These are phyloP conservation scores for Trichoderma virens DNA, from an alignment of 495 filamentous ascomycete species.

Conservation along the genomic window DNA sequence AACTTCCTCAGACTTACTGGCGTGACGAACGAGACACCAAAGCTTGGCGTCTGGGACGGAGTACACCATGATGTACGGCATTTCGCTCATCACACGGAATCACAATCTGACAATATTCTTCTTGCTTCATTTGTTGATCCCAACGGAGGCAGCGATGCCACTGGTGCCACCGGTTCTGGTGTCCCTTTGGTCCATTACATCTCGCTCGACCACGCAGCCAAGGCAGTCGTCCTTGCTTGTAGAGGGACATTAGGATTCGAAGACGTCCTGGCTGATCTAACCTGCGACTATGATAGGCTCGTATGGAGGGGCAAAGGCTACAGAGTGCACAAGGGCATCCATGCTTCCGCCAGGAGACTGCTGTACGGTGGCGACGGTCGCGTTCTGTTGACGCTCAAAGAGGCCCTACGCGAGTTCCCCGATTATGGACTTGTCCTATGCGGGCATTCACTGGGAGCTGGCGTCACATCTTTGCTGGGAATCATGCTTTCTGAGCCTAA, in stretches of 20 bases:
- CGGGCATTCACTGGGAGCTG: slow-evolving; percentile 70
- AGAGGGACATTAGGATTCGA: slow-evolving; percentile 74
- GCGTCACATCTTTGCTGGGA: slow-evolving; percentile 64
- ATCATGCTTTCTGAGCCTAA: slow-evolving; percentile 63
- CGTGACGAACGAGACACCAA: slow-evolving; percentile 43
- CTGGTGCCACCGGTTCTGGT: slow-evolving; percentile 63
- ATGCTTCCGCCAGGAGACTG: slow-evolving; percentile 64
- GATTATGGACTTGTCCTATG: slow-evolving; percentile 71
- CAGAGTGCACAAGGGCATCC: slow-evolving; percentile 77
- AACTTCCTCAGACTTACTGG: slow-evolving; percentile 66
- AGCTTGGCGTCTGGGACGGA: slow-evolving; percentile 37
- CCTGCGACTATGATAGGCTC: slow-evolving; percentile 72
- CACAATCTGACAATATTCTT: slow-evolving; percentile 60
- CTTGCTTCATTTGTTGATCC: slow-evolving; percentile 71
- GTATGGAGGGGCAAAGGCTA: slow-evolving; percentile 58
- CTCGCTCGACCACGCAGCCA: slow-evolving; percentile 68
- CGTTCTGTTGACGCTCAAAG: slow-evolving; percentile 59
- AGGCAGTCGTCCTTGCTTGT: slow-evolving; percentile 68
- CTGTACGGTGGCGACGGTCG: slow-evolving; percentile 56
- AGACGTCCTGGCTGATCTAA: slow-evolving; percentile 73
- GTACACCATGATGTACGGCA: slow-evolving; percentile 60
- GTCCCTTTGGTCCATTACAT: slow-evolving; percentile 75
- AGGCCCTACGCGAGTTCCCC: slow-evolving; percentile 61
- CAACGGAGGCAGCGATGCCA: slow-evolving; percentile 62
- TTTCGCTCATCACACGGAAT: slow-evolving; percentile 63